These are phyloP conservation scores for Catharanthus roseus DNA, from an alignment of 257 asterid genomes.

Conservation along the genomic window DNA sequence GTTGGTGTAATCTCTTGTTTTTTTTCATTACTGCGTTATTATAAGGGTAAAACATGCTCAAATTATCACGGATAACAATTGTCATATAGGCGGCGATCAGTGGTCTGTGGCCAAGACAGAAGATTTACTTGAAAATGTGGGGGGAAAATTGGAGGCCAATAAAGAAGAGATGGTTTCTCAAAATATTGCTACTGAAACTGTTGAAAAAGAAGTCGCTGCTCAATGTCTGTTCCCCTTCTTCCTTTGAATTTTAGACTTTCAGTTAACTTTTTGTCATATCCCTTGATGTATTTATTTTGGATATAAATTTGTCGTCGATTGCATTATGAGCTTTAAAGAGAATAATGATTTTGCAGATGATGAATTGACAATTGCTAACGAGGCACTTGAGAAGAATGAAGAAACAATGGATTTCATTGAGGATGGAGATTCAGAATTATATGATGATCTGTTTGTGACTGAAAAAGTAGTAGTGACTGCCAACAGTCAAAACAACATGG, in stretches of 20 bases:
- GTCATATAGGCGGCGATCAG: neutral
- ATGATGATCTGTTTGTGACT: neutral
- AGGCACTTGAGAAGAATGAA: neutral
- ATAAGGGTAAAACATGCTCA: neutral
- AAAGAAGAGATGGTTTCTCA: slow-evolving; percentile 5
- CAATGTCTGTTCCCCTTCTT: slow-evolving; percentile 1
- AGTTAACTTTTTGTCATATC: neutral
- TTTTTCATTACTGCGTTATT: neutral
- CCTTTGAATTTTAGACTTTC: neutral
- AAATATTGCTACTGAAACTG: slow-evolving; percentile 12
- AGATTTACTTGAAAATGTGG: neutral
- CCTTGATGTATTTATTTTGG: neutral
- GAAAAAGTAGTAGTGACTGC: neutral
- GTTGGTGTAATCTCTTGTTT: slow-evolving; percentile 11
- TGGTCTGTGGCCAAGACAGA: neutral
- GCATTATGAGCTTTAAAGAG: neutral
- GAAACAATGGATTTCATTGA: neutral
- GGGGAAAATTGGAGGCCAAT: neutral
- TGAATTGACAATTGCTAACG: neutral
- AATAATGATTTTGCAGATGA: slow-evolving; percentile 6
- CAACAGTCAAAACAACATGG: neutral
- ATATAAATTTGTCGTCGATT: neutral
- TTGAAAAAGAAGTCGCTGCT: neutral
- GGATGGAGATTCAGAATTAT: too few species aligned
- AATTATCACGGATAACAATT: neutral